Evolutionary conservation across 495 filamentous ascomycete species (phyloP).

Genomic region (Corynascus novoguineensis): DNA sequence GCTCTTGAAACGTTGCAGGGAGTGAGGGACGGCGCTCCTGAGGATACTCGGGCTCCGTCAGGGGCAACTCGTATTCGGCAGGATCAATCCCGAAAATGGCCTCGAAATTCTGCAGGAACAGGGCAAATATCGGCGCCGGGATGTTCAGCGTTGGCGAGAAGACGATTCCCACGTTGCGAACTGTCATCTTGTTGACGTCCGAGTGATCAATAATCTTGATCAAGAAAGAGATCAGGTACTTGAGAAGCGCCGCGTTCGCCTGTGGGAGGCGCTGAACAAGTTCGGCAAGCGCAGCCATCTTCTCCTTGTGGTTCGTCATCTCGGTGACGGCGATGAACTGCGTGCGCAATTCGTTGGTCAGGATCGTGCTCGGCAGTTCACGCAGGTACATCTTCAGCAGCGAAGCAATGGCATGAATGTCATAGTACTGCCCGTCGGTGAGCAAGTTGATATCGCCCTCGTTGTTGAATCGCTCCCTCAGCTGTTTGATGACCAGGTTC

Average conservation of each 20-base stretch:
- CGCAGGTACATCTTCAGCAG: slow-evolving; percentile 91
- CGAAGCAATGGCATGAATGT: slow-evolving; percentile 93
- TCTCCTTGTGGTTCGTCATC: slow-evolving; percentile 67
- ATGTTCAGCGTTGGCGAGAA: slow-evolving; percentile 99
- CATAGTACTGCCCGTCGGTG: slow-evolving; percentile 77
- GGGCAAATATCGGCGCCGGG: slow-evolving; percentile 85
- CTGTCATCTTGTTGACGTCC: slow-evolving; percentile 94
- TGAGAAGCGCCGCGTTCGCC: slow-evolving; percentile 71
- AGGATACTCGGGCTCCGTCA: slow-evolving; percentile 18
- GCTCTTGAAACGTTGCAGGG: slow-evolving; percentile 26
- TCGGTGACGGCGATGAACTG: slow-evolving; percentile 85
- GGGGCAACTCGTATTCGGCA: slow-evolving; percentile 50
- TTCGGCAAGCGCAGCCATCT: slow-evolving; percentile 73
- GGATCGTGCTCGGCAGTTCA: slow-evolving; percentile 82
- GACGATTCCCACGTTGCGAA: slow-evolving; percentile 95
- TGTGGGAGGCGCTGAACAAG: slow-evolving; percentile 80
- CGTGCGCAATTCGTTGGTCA: slow-evolving; percentile 83
- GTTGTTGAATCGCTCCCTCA: slow-evolving; percentile 86
- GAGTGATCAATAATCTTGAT: slow-evolving; percentile 85
- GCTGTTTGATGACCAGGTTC: slow-evolving; percentile 83
- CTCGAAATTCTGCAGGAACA: slow-evolving; percentile 87
- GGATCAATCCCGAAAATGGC: slow-evolving; percentile 73
- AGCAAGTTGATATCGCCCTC: slow-evolving; percentile 92
- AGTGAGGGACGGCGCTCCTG: slow-evolving; percentile 26
- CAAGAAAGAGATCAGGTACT: slow-evolving; percentile 77